A percentile compares a stretch with the other conserved stretches of the same genome.
Conservation (phyloP, 345 rosid genomes). For the Gossypium anomalum region DNA sequence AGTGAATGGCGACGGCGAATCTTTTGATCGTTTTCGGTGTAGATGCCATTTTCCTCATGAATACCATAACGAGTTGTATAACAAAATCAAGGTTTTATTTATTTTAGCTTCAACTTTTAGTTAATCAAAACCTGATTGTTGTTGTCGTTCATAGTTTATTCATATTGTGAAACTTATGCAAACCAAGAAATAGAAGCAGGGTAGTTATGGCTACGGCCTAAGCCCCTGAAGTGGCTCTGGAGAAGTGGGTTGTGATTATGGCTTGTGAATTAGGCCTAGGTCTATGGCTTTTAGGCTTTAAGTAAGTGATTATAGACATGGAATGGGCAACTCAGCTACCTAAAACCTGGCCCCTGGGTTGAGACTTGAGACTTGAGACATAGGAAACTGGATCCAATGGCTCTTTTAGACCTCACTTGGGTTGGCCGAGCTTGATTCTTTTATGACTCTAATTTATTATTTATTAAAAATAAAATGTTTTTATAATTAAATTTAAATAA, state of each 20-base stretch:
- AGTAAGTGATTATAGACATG: background rate
- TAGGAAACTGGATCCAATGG: background rate
- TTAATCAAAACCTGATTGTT: background rate
- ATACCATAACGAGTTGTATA: background rate
- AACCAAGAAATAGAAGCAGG: background rate
- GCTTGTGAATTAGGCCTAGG: background rate
- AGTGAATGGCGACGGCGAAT: too few species aligned
- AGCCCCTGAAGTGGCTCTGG: background rate
- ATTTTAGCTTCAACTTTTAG: background rate
- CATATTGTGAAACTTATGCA: background rate
- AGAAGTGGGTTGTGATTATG: background rate
- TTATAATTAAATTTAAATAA: too few species aligned
- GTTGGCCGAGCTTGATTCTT: too few species aligned
- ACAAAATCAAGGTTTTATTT: background rate
- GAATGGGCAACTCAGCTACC: background rate
- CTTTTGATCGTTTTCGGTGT: too few species aligned
- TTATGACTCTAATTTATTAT: too few species aligned
- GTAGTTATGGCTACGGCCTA: background rate
- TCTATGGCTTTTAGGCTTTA: background rate
- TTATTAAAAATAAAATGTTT: too few species aligned
- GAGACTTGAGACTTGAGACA: too few species aligned
- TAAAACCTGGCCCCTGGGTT: too few species aligned
- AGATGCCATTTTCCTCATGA: too few species aligned
- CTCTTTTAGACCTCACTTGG: background rate
- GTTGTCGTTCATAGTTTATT: background rate